Percentiles rank a stretch among this genome's conserved stretches.
These are phyloP conservation scores for Pleurotus salmoneostramineus DNA, from an alignment of 768 basidiomycete genomes.

Conservation along the genomic window DNA sequence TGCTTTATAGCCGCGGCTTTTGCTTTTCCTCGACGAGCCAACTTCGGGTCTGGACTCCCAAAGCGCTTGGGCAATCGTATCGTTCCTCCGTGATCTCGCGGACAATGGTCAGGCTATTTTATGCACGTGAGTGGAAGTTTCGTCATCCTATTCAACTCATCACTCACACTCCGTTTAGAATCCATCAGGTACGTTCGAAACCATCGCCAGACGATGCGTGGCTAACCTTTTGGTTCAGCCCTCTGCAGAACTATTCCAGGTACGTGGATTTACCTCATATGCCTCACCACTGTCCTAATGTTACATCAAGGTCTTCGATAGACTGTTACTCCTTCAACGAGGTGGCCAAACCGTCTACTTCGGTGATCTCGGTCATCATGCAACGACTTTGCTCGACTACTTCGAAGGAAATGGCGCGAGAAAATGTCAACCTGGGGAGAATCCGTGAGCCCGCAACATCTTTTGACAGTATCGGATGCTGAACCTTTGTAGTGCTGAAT, in stretches of 20 bases:
- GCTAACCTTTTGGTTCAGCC: constrained; percentile 48
- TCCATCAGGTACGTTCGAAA: constrained; percentile 32
- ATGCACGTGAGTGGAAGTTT: constrained; percentile 62
- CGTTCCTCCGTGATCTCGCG: constrained; percentile 72
- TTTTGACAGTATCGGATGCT: not conserved
- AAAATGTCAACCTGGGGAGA: constrained; percentile 58
- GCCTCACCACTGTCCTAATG: not conserved
- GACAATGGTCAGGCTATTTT: constrained; percentile 83
- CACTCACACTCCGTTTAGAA: constrained; percentile 21
- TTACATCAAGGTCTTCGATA: constrained; percentile 51
- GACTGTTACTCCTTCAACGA: constrained; percentile 68
- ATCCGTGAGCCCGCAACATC: constrained; percentile 48
- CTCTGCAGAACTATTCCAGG: constrained; percentile 78
- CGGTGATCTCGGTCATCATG: constrained; percentile 64
- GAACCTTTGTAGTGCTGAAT: constrained; percentile 42
- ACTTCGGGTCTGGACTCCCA: constrained; percentile 89
- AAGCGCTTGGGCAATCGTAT: constrained; percentile 78
- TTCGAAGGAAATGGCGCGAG: constrained; percentile 71
- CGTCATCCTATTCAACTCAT: not conserved
- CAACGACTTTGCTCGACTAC: constrained; percentile 63
- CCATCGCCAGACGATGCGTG: not conserved
- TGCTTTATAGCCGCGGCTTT: constrained; percentile 51
- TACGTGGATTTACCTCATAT: constrained; percentile 5
- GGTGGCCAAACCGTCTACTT: constrained; percentile 81
- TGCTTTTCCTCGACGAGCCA: constrained; percentile 87